phyloP scores from a whole-genome alignment of 768 basidiomycete genomes.

The Hygrocybe punicea region DNA sequence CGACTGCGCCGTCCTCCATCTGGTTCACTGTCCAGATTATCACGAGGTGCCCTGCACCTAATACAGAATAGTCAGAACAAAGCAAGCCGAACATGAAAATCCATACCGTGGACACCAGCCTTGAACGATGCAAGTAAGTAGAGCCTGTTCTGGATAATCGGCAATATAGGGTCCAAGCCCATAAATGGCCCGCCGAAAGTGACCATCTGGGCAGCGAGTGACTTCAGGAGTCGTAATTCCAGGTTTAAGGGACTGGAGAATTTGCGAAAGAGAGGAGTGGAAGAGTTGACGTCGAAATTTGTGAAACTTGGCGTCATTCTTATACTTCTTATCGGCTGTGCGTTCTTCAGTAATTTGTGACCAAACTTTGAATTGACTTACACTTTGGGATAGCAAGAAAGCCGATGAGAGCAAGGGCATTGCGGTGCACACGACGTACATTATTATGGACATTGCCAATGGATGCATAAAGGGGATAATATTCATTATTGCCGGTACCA shows the following conservation, averaged over 20 bases:
- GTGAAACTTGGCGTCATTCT: slow-evolving; percentile 18
- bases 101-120: too few species aligned
- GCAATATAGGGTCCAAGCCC: slow-evolving; percentile 38
- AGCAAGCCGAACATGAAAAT: slow-evolving; percentile 24
- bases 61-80: too few species aligned
- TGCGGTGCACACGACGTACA: too few species aligned
- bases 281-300: slow-evolving; percentile 31
- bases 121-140: too few species aligned
- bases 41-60: too few species aligned
- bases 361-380: slow-evolving; percentile 10
- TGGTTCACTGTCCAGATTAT: too few species aligned
- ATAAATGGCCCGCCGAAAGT: slow-evolving; percentile 28
- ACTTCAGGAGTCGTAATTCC: slow-evolving; percentile 27
- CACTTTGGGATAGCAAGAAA: slow-evolving; percentile 39
- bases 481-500: slow-evolving; percentile 38
- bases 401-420: slow-evolving; percentile 28
- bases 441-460: slow-evolving; percentile 28
- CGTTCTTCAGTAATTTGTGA: not conserved
- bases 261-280: slow-evolving; percentile 25
- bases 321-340: slow-evolving; percentile 1
- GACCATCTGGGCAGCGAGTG: slow-evolving; percentile 25
- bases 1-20: too few species aligned
- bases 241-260: slow-evolving; percentile 18
- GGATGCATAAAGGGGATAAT: slow-evolving; percentile 35
- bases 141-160: slow-evolving; percentile 42